Base-by-base conservation (phyloP, 345 rosid genomes). In the Hirschfeldia incana region DNA sequence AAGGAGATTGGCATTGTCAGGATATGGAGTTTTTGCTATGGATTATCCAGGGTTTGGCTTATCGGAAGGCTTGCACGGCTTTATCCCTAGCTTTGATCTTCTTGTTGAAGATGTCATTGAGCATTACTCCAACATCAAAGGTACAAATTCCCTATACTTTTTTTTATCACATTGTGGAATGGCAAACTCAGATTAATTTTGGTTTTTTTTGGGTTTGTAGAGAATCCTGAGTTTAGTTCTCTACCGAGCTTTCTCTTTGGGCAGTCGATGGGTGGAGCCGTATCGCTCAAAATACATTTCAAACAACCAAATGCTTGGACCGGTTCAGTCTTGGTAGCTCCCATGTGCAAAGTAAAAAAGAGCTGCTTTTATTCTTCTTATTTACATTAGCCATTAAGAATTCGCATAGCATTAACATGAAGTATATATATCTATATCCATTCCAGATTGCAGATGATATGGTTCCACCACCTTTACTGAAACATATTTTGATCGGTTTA, bases 261-360 rank as follows among this genome's bases (percentile, higher is more conserved):
- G 8, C 78, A 95, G 82, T 95, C 99, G n/a, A 81, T 96, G 94
- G 99, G 99, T 67, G 99, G 99, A 84, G 99, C 98, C 1, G 94
- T 96, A 34, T 90, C 91, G 30, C 86, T 96, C 83, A 91, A 93
- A 87, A 80, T 92, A 80, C 98, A 92, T 80, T 77, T 91, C 58
- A 93, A 91, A 76, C 97, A 95, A 75, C 97, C 97, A 17, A 78
- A 87, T 69, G 87, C 90, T 3, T 95, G 98, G 97, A 88, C 78
- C 33, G 99, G 99, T 16, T 97, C 97, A 6, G 80, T 90, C 83
- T 91, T 95, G 68, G 94, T 86, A 33, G 98, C 99, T 34, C 97
- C 99, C 0, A 95, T 95, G 99, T 95, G 98, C 89, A 95, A 95
- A 86, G 99, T 95, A 27, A 21, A 21, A 21, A 21, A 21, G 21